phyloP scores from a whole-genome alignment of 169 alveolate species.

The Perkinsus chesapeaki region DNA sequence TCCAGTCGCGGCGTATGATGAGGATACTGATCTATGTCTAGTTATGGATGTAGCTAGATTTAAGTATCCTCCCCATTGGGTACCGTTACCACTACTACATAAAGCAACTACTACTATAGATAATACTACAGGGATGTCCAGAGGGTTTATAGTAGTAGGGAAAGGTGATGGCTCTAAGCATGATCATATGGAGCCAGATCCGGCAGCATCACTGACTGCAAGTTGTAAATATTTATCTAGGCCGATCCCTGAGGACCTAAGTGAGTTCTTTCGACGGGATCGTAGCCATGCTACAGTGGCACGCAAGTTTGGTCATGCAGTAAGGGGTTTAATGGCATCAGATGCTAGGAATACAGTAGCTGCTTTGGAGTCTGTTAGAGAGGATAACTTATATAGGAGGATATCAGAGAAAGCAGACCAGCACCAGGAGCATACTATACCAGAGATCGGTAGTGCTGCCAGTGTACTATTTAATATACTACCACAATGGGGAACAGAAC shows the following conservation, averaged over 20 bases:
- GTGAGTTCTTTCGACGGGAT: not conserved
- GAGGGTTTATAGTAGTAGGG: slow-evolving; percentile 39
- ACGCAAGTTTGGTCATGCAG: not conserved
- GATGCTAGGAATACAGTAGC: not conserved
- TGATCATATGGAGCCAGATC: not conserved
- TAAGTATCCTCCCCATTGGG: slow-evolving; percentile 50
- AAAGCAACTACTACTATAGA: slow-evolving; percentile 25
- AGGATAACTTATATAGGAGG: not conserved
- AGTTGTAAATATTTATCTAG: not conserved
- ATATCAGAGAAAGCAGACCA: not conserved
- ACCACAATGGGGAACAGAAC: not conserved
- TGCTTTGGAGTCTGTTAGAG: not conserved
- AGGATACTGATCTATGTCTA: slow-evolving; percentile 21
- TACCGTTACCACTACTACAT: slow-evolving; percentile 10
- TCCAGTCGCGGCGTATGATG: slow-evolving; percentile 43
- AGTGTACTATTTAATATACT: not conserved
- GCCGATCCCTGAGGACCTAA: not conserved
- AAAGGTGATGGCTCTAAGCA: not conserved
- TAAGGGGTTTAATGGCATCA: not conserved
- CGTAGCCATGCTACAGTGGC: not conserved
- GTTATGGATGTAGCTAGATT: slow-evolving; percentile 45
- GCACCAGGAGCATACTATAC: not conserved
- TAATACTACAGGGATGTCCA: slow-evolving; percentile 17
- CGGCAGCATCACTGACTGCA: not conserved
- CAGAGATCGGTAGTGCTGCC: not conserved